Evolutionary conservation across 352 stramenopile genomes (phyloP), one percentile per base, ranked within the genome.

Genomic region (Pythium graminicola): DNA sequence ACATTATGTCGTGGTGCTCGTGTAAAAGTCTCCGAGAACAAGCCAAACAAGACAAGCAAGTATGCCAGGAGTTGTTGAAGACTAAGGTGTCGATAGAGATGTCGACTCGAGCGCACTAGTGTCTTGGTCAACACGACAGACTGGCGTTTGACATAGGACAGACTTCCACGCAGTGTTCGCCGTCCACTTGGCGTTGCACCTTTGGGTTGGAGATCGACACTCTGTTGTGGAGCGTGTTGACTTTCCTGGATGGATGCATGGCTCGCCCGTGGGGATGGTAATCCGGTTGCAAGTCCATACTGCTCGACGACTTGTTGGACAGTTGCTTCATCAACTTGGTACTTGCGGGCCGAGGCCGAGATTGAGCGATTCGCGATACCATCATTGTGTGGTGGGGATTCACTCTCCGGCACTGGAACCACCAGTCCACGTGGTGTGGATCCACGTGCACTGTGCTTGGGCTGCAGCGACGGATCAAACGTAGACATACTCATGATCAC

Each of bases 1-100:
- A 82, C 71, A 55, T 92, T 92, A 69, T 89, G 83, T 5, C 81
- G 62, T 20, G 81, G 80, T 14, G 65, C 70, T 5, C 78, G 81
- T 1, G 78, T 85, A 11, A 74, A 65, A 17, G 66, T 65, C 47
- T 89, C 78, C 1, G 76, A 86, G 10, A 89, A 13, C 47, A 92
- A 69, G 1, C 72, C 74, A n/a, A 65, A 54, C 32, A 89, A 19
- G 16, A 86, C 41, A 27, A 86, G 62, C 24, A 73, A 8, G 40
- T 81, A 86, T 33, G 75, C 69, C 32, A 81, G 67, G 31, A 69
- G 56, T 48, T 86, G 76, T 27, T 83, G 78, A 9, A 84, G 50
- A 11, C 67, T 72, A 19, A 84, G 60, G 32, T 81, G 60, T 4
- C 53, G 57, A 39, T 75, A 56, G 16, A 80, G 53, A 1, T 69